Percentiles rank a stretch among this genome's conserved stretches.
Conservation (phyloP, 2,329 filamentous ascomycete species). For the Thermothelomyces thermophilus region DNA sequence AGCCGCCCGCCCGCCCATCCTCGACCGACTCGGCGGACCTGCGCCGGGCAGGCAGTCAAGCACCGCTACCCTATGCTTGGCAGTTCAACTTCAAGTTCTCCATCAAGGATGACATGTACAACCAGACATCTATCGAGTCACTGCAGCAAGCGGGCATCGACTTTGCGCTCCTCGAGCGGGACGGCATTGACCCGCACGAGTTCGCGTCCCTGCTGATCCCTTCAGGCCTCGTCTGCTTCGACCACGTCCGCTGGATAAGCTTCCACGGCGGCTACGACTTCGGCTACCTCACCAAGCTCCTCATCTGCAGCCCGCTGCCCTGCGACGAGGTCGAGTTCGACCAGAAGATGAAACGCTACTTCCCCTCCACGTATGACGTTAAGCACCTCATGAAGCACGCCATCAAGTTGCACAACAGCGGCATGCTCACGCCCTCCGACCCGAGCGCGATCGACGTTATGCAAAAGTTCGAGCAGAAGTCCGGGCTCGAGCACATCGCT, state of each 20-base stretch:
- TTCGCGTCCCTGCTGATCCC: constrained; percentile 88
- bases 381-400: constrained; percentile 96
- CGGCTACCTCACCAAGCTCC: constrained; percentile 90
- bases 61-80: constrained; percentile 80
- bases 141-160: constrained; percentile 89
- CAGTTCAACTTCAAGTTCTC: constrained; percentile 99
- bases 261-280: constrained; percentile 99
- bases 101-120: constrained; percentile 94
- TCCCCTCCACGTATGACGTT: constrained; percentile 89
- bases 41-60: constrained; percentile 36
- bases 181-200: constrained; percentile 82
- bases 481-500: constrained; percentile 85
- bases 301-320: constrained; percentile 75
- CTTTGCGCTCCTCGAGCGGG: constrained; percentile 73
- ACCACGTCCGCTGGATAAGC: constrained; percentile 90
- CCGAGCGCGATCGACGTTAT: constrained; percentile 65
- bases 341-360: constrained; percentile 82
- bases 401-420: constrained; percentile 59
- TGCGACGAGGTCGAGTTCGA: constrained; percentile 89
- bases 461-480: constrained; percentile 81
- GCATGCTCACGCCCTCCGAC: constrained; percentile 57
- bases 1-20: constrained; percentile 64
- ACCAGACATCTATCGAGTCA: constrained; percentile 87
- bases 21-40: constrained; percentile 37
- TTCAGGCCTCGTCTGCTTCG: constrained; percentile 81